A percentile compares a stretch with the other conserved stretches of the same genome.
Conservation (phyloP, 2,329 filamentous ascomycete genomes). For the Cladosporium sp. region DNA sequence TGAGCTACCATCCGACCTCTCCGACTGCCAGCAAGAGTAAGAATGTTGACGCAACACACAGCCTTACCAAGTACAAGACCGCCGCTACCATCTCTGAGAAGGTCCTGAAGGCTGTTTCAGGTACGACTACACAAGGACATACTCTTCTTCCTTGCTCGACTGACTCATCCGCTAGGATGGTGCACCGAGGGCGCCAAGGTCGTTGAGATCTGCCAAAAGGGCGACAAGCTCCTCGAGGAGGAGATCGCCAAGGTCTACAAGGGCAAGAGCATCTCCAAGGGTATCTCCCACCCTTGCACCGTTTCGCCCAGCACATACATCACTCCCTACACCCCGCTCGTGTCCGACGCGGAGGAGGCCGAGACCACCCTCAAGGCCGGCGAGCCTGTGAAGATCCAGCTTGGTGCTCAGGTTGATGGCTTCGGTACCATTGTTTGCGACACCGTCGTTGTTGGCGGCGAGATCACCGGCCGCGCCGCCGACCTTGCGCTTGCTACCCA, state of each 20-base stretch:
- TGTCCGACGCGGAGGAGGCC: slow-evolving; percentile 81
- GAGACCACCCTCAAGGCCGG: slow-evolving; percentile 72
- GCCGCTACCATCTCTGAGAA: slow-evolving; percentile 93
- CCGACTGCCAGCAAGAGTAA: slow-evolving; percentile 48
- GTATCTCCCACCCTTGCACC: slow-evolving; percentile 89
- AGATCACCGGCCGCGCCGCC: slow-evolving; percentile 66
- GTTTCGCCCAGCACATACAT: slow-evolving; percentile 91
- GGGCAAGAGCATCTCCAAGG: slow-evolving; percentile 95
- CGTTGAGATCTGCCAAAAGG: slow-evolving; percentile 88
- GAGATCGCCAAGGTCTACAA: slow-evolving; percentile 96
- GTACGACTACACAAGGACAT: slow-evolving; percentile 35
- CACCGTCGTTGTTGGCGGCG: slow-evolving; percentile 69
- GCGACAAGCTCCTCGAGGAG: slow-evolving; percentile 90
- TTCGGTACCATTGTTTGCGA: slow-evolving; percentile 96
- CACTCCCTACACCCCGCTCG: slow-evolving; percentile 92
- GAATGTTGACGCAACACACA: slow-evolving; percentile 85
- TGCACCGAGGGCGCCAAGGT: slow-evolving; percentile 86
- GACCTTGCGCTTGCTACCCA: slow-evolving; percentile 87
- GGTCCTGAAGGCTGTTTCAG: slow-evolving; percentile 78
- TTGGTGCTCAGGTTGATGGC: slow-evolving; percentile 97
- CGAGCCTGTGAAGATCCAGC: slow-evolving; percentile 93
- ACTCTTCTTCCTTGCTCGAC: background rate
- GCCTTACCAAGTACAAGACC: slow-evolving; percentile 98
- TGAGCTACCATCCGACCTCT: slow-evolving; percentile 20
- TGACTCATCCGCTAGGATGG: slow-evolving; percentile 45